Evolutionary conservation across 2,329 filamentous ascomycete species (phyloP), one percentile per base, ranked within the genome.

Genomic region (Fusarium beomiforme): DNA sequence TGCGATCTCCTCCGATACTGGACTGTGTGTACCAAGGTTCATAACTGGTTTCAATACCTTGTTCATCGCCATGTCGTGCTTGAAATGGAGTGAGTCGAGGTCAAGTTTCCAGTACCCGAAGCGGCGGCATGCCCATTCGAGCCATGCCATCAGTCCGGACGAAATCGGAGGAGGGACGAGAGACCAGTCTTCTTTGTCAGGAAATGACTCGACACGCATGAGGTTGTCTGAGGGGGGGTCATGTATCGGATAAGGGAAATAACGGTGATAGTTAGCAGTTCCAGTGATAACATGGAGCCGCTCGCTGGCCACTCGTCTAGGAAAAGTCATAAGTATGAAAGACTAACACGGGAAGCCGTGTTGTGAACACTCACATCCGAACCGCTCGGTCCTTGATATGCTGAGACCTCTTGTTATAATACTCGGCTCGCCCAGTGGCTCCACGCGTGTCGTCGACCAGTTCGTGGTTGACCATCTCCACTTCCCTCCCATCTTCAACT

Each of bases 71-170:
- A 46, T 12, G 26, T 69, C 56, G 10, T 50, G 59, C 34, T 54
- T 69, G 57, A 78, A 76, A 29, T 47, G 17, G 6, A 78, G 46
- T 17, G 69, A 57, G 11, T 78, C 70, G 7, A 78, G 36, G 6
- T 75, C 61, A 10, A 78, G 61, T 44, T 66, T 74, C 46, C 58
- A 74, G 54, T 69, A 73, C 16, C 77, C 77, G 41, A 69, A 65
- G 29, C 43, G 54, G 12, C 54, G 63, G 11, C 71, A 74, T 42
- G 64, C 59, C n/a, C 41, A 58, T 26, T 70, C 63, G 9, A 78
- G 63, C 47, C 43, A 69, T 4, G 56, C 43, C 21, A 64, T 41
- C 41, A 78, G 31, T 10, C 55, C 56, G 8, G 39, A 37, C 6
- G 37, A 56, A 24, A 21, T 21, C 24, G 34, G 31, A 10, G 43